Evolutionary conservation across 805 yeast species (phyloP).

Genomic region (Lipomyces starkeyi): DNA sequence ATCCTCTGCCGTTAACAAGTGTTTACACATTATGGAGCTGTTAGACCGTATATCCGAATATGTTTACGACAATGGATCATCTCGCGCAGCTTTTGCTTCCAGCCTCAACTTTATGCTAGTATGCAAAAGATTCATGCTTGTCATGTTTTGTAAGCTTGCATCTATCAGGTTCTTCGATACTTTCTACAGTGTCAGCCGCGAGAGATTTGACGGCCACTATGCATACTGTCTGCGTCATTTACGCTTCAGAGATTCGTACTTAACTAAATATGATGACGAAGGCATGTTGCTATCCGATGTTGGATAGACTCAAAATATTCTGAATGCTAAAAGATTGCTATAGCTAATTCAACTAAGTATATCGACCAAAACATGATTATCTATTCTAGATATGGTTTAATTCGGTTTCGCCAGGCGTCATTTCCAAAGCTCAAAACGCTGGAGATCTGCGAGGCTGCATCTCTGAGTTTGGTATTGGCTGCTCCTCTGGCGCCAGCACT

Average conservation of each 20-base stretch:
- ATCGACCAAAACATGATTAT: background rate
- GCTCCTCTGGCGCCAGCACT: background rate
- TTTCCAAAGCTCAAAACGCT: slow-evolving; percentile 2
- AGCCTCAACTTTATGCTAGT: slow-evolving; percentile 5
- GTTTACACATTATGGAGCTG: background rate
- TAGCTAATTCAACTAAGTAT: background rate
- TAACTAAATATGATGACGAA: background rate
- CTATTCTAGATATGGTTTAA: background rate
- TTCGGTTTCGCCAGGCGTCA: background rate
- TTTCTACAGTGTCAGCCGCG: background rate
- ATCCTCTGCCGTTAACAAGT: background rate
- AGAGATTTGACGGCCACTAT: background rate
- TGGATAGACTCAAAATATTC: background rate
- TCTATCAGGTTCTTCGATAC: slow-evolving; percentile 1
- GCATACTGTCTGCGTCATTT: slow-evolving; percentile 3
- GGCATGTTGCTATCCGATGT: background rate
- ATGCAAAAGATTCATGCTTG: background rate
- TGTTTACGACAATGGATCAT: slow-evolving; percentile 2
- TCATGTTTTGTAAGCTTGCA: slow-evolving; percentile 2
- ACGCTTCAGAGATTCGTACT: background rate
- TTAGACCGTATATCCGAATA: background rate
- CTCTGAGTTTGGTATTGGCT: background rate
- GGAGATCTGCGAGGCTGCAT: background rate
- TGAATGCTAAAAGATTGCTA: background rate
- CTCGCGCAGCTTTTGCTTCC: background rate